Evolutionary conservation across 495 filamentous ascomycete genomes (phyloP), one percentile per base, ranked within the genome.

Genomic region (Trichoderma orchidacearum): DNA sequence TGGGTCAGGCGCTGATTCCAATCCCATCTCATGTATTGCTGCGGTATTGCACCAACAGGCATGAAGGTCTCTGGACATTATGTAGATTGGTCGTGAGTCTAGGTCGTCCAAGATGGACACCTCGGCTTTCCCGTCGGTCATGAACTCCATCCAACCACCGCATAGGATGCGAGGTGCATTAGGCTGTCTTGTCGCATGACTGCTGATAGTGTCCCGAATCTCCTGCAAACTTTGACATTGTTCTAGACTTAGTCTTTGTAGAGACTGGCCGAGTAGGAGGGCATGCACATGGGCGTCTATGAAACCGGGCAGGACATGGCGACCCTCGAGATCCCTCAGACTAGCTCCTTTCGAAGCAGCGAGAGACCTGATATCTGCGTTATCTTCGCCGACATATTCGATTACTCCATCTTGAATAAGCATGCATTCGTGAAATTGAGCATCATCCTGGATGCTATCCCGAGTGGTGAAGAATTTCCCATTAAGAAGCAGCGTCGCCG

Each of bases 1-100:
- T 0, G 78, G 74, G 57, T 83, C 75, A 0, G 70, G 57, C 63
- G 75, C 73, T 11, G 66, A 62, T 8, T 76, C 64, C 2, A 76
- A 72, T 0, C 69, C 70, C 41, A 85, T 67, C 45, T 82, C 82
- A 0, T 67, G 56, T 21, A 85, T 64, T 0, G 77, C 81, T 4
- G 75, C 72, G 3, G 72, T 77, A 59, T 78, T 84, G 60, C 76
- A 80, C 82, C 82, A 85, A 15, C 79, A 75, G 0, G 79, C 81
- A 56, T 85, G 82, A 35, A 85, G 62, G 50, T 85, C 82, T 60
- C 82, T 82, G 3, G 80, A 70, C 41, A 85, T 78, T 54, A 85
- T 75, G 56, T 75, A 77, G 25, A 85, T 80, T 0, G 82, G 80
- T 13, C 82, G 64, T 57, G 73, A 68, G 8, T 74, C 53, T 6